These are phyloP conservation scores for Stentor roeselii DNA, from an alignment of 73 alveolate genomes.

Conservation along the genomic window DNA sequence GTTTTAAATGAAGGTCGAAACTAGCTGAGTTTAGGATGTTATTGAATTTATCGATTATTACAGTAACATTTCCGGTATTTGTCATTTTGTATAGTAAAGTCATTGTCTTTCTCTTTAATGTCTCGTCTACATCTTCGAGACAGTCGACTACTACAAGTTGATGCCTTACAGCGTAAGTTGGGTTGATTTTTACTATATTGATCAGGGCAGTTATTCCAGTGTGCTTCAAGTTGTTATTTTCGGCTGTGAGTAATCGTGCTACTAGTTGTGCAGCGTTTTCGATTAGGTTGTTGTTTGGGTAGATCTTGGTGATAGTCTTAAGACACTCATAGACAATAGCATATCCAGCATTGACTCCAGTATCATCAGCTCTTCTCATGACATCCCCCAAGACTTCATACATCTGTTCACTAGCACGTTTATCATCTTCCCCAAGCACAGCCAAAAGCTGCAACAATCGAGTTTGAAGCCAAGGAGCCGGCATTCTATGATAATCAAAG, in stretches of 20 bases:
- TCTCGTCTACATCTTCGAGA: conserved; percentile 96
- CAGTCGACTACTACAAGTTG: conserved; percentile 97
- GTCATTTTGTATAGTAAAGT: conserved; percentile 97
- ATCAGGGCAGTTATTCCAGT: conserved; percentile 69
- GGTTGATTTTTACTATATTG: conserved; percentile 78
- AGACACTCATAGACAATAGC: conserved; percentile 97
- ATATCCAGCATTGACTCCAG: conserved; percentile 93
- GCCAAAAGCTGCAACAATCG: conserved; percentile 78
- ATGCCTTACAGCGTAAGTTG: conserved; percentile 92
- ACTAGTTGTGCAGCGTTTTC: conserved; percentile 91
- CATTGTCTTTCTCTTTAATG: conserved; percentile 94
- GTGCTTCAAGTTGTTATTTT: conserved; percentile 11
- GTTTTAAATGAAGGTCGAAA: conserved; percentile 68
- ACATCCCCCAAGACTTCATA: conserved; percentile 87
- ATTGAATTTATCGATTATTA: conserved; percentile 89
- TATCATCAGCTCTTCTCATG: conserved; percentile 94
- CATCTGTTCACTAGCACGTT: conserved; percentile 90
- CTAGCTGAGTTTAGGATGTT: conserved; percentile 81
- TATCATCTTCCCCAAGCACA: conserved; percentile 92
- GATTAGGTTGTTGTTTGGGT: conserved; percentile 83
- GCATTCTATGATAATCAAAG: conserved; percentile 97
- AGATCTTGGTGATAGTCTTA: conserved; percentile 86
- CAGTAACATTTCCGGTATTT: conserved; percentile 91
- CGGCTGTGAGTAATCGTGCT: conserved; percentile 49
- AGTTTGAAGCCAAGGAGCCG: conserved; percentile 99